Evolutionary conservation across 768 basidiomycete species (phyloP).

Genomic region (Tricholoma saponaceum): DNA sequence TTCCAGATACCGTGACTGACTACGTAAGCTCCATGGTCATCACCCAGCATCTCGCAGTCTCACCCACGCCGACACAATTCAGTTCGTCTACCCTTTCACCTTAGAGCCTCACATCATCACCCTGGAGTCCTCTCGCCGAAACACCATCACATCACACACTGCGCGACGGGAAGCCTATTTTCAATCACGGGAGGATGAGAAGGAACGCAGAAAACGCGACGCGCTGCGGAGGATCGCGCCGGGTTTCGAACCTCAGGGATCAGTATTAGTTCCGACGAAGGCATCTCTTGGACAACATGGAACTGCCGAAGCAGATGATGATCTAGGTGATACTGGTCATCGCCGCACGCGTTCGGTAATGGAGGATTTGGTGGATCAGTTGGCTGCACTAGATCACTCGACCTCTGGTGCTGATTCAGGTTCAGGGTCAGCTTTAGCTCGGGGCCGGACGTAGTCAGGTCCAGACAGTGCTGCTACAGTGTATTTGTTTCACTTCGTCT

Average conservation of each 20-base stretch:
- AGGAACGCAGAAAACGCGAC: constrained; percentile 59
- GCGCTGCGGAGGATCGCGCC: constrained; percentile 77
- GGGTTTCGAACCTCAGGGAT: constrained; percentile 69
- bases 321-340: constrained; percentile 8
- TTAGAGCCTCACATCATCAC: constrained; percentile 83
- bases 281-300: constrained; percentile 15
- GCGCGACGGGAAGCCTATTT: constrained; percentile 71
- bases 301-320: constrained; percentile 9
- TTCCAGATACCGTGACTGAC: constrained; percentile 84
- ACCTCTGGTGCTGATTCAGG: background rate
- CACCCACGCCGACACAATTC: constrained; percentile 1
- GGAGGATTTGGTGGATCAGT: constrained; percentile 78
- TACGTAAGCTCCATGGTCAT: constrained; percentile 51
- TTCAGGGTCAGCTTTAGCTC: constrained; percentile 15
- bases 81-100: constrained; percentile 98
- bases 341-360: constrained; percentile 53
- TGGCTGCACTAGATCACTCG: constrained; percentile 59
- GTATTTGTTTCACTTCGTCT: background rate
- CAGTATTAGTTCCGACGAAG: constrained; percentile 55
- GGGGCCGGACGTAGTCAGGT: constrained; percentile 1
- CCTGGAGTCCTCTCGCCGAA: constrained; percentile 67
- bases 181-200: constrained; percentile 70
- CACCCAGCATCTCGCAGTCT: constrained; percentile 1
- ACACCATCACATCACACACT: constrained; percentile 60
- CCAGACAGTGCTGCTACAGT: background rate